Base-by-base conservation (phyloP, 306 rosid genomes). In the Trichosanthes cucumerina region DNA sequence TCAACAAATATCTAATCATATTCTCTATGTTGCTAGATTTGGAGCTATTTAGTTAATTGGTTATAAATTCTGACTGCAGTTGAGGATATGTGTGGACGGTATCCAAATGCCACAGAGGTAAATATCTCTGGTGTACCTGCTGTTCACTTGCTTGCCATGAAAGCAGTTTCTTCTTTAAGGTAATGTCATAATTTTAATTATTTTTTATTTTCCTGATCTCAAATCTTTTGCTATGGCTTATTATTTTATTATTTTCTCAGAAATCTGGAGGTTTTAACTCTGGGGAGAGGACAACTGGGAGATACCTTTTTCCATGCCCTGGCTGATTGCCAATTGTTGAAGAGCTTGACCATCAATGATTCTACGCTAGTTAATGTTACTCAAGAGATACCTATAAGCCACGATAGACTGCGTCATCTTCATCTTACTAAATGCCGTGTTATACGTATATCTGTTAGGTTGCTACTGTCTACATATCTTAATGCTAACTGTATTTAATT, bases 1-100 rank as follows among this genome's bases (percentile, higher is more conserved):
- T 74, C 6, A 26, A 52, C 78, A 18, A 19, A 19, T 52, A 12
- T 34, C 46, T 19, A 18, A 74, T 74, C 43, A 11, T 5, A 52
- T 50, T 74, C 21, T 38, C 60, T 33, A n/a, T 9, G 13, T 74
- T 49, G 4, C 60, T 46, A 28, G 23, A 9, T 73, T 26, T 72
- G 8, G 41, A 72, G 58, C 57, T 72, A 28, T 24, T 47, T 73
- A 3, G 21, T 26, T 7, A 46, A 24, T 52, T 78, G 58, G 31
- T 28, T 16, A 7, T 8, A 18, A 16, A 62, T 26, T 85, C 62
- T 43, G 58, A 81, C 74, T 86, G 69, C 90, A 96, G 99, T 96
- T 84, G 99, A 90, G 85, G 94, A 92, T 85, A 89, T 96, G 92
- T 92, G 99, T 85, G 86, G 88, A 80, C 92, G 98, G 57, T 96